Evolutionary conservation across 2,329 filamentous ascomycete species (phyloP), one percentile per base, ranked within the genome.

Genomic region (Fusarium napiforme): DNA sequence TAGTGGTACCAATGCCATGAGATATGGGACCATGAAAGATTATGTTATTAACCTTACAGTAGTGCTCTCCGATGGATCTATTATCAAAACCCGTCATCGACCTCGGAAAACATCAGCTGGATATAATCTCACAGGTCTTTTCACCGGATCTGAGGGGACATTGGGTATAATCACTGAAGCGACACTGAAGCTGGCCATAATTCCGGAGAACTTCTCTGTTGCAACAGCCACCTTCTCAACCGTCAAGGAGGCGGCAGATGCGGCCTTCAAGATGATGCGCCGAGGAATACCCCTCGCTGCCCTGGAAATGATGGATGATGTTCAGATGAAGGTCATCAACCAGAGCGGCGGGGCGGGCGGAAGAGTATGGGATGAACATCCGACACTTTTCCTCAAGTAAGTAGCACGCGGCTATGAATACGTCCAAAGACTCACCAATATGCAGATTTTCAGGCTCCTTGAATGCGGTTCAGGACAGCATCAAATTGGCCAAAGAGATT

Each of bases 11-110:
- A 89, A 90, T 73, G 87, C 88, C 3, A 85, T 88, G 64, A 84
- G 91, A 58, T 93, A 93, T 76, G 92, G 92, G 0, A 93, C 92
- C 0, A 93, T 93, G 92, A 92, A 92, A 74, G 92, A 94, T 72
- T 93, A 91, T 86, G 92, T 93, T 3, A 84, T 93, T 66, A 92
- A 91, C 71, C 79, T 94, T 30, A 93, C 91, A 0, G 91, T 93
- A 1, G 92, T 93, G 0, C 84, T 93, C 46, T 89, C 92, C 2
- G 91, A 93, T 77, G 92, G 92, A 2, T 87, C 85, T 0, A 67
- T 84, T 23, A 90, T 94, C 80, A 93, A 93, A 77, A 94, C 92
- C 0, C 84, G 91, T 16, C 85, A 86, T 42, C 84, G 92, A 8
- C 92, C 92, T 5, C 84, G 90, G 19, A 94, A 94, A 79, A 91